Evolutionary conservation across 2,329 filamentous ascomycete genomes (phyloP).

Genomic region (Cordyceps cateniannulata): DNA sequence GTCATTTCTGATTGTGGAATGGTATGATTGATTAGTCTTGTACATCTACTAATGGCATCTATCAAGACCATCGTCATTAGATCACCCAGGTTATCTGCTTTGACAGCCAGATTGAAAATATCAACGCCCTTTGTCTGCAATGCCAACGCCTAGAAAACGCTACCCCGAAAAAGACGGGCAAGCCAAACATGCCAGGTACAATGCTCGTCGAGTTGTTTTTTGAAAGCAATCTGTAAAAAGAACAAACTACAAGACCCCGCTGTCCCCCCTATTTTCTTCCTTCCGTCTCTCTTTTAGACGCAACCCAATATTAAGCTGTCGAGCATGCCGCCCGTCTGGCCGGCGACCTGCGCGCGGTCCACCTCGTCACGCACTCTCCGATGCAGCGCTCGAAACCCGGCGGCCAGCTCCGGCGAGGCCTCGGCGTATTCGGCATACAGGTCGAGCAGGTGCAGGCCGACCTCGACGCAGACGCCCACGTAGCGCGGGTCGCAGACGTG

Average conservation of each 20-base stretch:
- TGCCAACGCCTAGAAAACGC: conserved; percentile 6
- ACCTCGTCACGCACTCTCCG: conserved; percentile 68
- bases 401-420: conserved; percentile 65
- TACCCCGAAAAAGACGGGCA: not conserved
- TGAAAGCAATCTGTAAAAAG: too few species aligned
- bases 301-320: conserved; percentile 46
- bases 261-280: not conserved
- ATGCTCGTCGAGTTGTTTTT: not conserved
- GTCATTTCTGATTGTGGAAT: too few species aligned
- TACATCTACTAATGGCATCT: not conserved
- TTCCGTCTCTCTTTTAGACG: not conserved
- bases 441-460: conserved; percentile 75
- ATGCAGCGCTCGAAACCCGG: conserved; percentile 62
- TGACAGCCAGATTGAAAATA: not conserved
- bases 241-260: not conserved
- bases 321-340: conserved; percentile 80
- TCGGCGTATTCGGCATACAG: conserved; percentile 78
- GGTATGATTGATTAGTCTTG: not conserved
- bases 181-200: not conserved
- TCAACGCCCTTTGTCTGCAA: not conserved
- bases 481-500: conserved; percentile 80
- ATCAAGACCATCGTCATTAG: not conserved
- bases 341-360: conserved; percentile 76
- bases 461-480: conserved; percentile 73
- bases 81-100: not conserved